A percentile compares a stretch with the other conserved stretches of the same genome.
Conservation (phyloP, 345 rosid genomes). For the Bruguiera parviflora region DNA sequence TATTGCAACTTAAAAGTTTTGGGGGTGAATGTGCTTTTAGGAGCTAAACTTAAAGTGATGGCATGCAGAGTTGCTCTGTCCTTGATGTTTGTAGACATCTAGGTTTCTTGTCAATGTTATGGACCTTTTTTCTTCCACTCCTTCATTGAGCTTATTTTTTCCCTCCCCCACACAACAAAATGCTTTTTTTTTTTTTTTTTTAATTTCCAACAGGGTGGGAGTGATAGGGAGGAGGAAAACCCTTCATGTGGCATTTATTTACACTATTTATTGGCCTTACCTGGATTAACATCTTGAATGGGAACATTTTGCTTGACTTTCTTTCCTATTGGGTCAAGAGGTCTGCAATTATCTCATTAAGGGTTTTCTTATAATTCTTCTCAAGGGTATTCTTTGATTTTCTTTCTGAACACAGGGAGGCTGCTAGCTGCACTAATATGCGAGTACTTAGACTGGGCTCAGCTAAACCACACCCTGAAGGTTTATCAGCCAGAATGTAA, state of each 20-base stretch:
- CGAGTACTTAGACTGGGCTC: constrained; percentile 97
- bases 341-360: not conserved
- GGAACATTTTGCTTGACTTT: not conserved
- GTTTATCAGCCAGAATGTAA: constrained; percentile 93
- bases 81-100: not conserved
- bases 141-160: not conserved
- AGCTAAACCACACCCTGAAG: constrained; percentile 79
- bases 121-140: not conserved
- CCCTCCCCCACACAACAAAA: too few relatives aligned
- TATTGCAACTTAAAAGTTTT: not conserved
- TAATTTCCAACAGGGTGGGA: too few relatives aligned
- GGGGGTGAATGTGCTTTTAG: not conserved
- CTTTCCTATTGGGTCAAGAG: not conserved
- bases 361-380: not conserved
- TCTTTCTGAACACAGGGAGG: constrained; percentile 53
- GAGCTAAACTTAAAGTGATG: not conserved
- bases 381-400: constrained; percentile 1
- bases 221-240: too few relatives aligned
- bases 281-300: not conserved
- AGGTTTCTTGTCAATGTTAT: not conserved
- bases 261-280: too few relatives aligned
- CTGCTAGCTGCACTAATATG: constrained; percentile 74
- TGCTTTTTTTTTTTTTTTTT: too few relatives aligned
- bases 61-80: not conserved
- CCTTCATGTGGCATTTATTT: too few relatives aligned